A percentile compares a stretch with the other conserved stretches of the same genome.
phyloP scores from a whole-genome alignment of 495 filamentous ascomycete genomes.

The Aspergillus cavernicola region DNA sequence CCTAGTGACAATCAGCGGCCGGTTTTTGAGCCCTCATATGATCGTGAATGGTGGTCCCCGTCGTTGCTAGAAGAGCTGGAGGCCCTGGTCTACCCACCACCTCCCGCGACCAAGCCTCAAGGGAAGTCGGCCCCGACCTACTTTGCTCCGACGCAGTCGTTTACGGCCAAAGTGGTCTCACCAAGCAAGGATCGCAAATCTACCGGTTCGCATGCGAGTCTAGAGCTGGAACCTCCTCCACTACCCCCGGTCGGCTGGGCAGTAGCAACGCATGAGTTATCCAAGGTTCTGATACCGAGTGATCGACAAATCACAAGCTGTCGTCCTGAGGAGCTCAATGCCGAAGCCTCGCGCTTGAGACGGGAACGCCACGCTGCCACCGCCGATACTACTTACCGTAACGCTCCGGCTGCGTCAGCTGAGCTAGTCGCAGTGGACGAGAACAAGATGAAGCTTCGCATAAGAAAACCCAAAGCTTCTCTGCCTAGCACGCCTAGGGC shows the following conservation, averaged over 20 bases:
- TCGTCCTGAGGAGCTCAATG: slow-evolving; percentile 69
- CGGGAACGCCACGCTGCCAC: slow-evolving; percentile 58
- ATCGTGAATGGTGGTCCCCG: slow-evolving; percentile 75
- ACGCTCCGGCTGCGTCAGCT: slow-evolving; percentile 19
- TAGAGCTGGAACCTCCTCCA: slow-evolving; percentile 53
- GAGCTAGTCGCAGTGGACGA: slow-evolving; percentile 25
- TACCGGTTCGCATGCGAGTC: slow-evolving; percentile 27
- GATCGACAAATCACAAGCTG: slow-evolving; percentile 68
- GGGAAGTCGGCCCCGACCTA: slow-evolving; percentile 60
- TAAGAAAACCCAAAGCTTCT: slow-evolving; percentile 58
- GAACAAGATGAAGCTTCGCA: slow-evolving; percentile 67
- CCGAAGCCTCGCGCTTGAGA: slow-evolving; percentile 56
- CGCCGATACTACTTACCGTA: slow-evolving; percentile 11
- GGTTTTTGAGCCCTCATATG: slow-evolving; percentile 38
- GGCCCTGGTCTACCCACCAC: slow-evolving; percentile 45
- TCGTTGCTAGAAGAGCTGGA: slow-evolving; percentile 64
- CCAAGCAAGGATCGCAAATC: slow-evolving; percentile 52
- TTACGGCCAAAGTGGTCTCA: slow-evolving; percentile 66
- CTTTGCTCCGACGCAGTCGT: slow-evolving; percentile 72
- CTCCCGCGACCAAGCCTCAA: slow-evolving; percentile 46
- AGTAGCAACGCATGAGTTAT: slow-evolving; percentile 72
- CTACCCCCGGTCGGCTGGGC: slow-evolving; percentile 81
- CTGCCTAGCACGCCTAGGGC: slow-evolving; percentile 33
- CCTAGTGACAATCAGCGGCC: slow-evolving; percentile 2
- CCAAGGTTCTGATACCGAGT: slow-evolving; percentile 74